Evolutionary conservation across 345 rosid genomes (phyloP), one percentile per base, ranked within the genome.

Genomic region (Sonneratia caseolaris): DNA sequence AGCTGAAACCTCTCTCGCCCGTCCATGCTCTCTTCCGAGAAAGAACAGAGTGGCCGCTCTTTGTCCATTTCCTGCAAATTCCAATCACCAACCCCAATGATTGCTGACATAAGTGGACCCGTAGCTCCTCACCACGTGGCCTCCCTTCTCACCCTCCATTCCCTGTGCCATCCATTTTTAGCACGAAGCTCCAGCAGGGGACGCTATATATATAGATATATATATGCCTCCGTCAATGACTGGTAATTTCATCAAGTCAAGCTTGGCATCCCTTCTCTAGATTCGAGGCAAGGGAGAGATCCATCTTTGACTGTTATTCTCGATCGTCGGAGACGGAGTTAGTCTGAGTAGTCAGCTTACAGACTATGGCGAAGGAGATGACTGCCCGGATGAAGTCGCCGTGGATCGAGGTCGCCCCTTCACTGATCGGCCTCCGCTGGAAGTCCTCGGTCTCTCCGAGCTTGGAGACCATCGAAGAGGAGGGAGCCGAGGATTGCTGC

Each of bases 401-500:
- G 0, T 79, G 80, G 82, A 68, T 80, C 3, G 88, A 84, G 83
- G 82, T 78, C 4, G 80, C 79, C 3, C 84, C 88, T 4, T 56
- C 66, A 1, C 83, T 75, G 66, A 68, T 84, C 10, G 75, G 22
- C 19, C 75, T 65, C 24, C 79, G 71, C 0, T 65, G 37, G 9
- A 81, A 77, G 75, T 62, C 77, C 24, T 81, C 86, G 3, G 72
- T 37, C 67, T 67, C 71, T 49, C 84, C 87, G 0, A 76, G 66
- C 5, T 64, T 86, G 36, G 91, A 84, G 73, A 80, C 88, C 0
- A 86, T 84, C 15, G 68, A 57, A 45, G 85, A 83, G 68, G 88
- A 80, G 64, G 67, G 45, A 71, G 73, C 62, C 1, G 85, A 83
- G 75, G 84, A 82, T 7, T 56, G 64, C 11, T 72, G 77, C 1